Base-by-base conservation (phyloP, 1,284 basidiomycete species). In the Inonotus obliquus region DNA sequence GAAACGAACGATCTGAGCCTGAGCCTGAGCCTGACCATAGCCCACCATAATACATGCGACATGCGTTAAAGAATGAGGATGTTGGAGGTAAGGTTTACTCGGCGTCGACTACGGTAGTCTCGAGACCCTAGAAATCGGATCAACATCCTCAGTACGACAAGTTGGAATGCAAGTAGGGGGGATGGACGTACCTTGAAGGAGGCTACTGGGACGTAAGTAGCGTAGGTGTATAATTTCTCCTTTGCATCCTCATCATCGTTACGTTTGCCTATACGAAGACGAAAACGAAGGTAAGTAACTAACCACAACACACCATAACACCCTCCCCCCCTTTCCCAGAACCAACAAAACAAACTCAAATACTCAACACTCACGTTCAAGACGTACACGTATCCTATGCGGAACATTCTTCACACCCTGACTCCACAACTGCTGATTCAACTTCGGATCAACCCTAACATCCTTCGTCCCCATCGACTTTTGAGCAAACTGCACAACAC, bases 241-340 rank as follows among this genome's bases (percentile, higher is more conserved):
- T 96, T 96, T 65, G 94, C 94, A 70, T 89, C 91, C 81, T 97
- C 94, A 71, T 96, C 94, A 76, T 97, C 94, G 75, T 95, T 95
- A 72, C 93, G 88, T 77, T 90, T 91, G 68, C 89, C 89, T 91
- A 65, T 2, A 67, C 57, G 66, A 39, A n/a, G n/a, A n/a, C n/a
- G n/a, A n/a, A n/a, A n/a, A n/a, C n/a, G 27, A 52, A 39, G 17
- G 14, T 13, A n/a, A 51, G 17, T 44, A 11, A 44, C 13, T 21
- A 44, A 17, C 47, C 25, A 21, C 9, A 44, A 44, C 13, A 44
- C 19, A 25, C 2, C 47, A 49, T 21, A n/a, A 27, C 47, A 11
- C n/a, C 2, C 23, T 1, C 47, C 47, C 9, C 47, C 21, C 27
- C 41, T 6, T 11, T n/a, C 25, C 55, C 37, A n/a, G 29, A 21